Base-by-base conservation (phyloP, 2,329 filamentous ascomycete genomes). In the Claviceps cyperi region DNA sequence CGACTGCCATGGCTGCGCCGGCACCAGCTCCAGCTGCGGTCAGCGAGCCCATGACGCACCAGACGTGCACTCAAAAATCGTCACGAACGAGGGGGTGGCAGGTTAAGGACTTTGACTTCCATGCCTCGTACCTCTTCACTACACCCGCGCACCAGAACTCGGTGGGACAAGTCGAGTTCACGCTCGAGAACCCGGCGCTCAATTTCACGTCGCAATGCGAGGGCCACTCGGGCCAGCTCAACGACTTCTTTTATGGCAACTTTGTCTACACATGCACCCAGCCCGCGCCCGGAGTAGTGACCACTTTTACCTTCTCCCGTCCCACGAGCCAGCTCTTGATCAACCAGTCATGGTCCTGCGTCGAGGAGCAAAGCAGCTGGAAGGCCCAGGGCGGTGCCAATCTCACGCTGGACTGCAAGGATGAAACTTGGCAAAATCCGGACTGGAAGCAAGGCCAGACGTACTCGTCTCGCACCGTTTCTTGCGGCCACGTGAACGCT, bases 91-190 rank as follows among this genome's bases (percentile, higher is more conserved):
- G 35, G 7, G 43, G 53, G 8, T 77, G 73, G 72, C 61, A 58
- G 1, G 56, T 76, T 43, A 55, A 63, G 44, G 58, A 63, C 59
- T 73, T 78, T 52, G 66, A 70, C 59, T 77, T 66, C 65, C 68
- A 72, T 59, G 68, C 68, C n/a, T 67, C 63, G 11, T 74, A 71
- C 59, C 60, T 64, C 58, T 76, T 75, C 65, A 66, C 65, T 15
- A 76, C 71, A 2, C 74, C 74, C 0, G 64, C 74, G 3, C 74
- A 77, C 62, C 72, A 76, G 54, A 72, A 69, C 59, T 67, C 67
- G 2, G 67, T 61, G 60, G 74, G 73, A 46, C 65, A 66, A 52
- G 67, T 72, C 53, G 65, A 63, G 58, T 77, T 77, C 64, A 71
- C 69, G 53, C 62, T 77, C n/a, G 57, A 60, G 49, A 76, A 75